These are phyloP conservation scores for Musa beccarii DNA, from an alignment of 176 grass and related monocot species.

Conservation along the genomic window DNA sequence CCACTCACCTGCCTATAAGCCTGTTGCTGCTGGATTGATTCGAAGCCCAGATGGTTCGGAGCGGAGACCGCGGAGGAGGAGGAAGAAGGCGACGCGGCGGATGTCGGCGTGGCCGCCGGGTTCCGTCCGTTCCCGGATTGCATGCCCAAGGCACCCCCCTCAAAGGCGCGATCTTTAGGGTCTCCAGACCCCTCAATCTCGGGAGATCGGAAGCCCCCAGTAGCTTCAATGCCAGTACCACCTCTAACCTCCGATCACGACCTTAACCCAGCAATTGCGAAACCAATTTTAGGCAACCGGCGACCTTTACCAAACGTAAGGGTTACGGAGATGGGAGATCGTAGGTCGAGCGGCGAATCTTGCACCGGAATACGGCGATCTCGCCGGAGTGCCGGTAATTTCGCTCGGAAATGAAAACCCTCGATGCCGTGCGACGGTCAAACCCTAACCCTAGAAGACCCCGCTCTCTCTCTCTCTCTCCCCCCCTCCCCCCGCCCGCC, in stretches of 20 bases:
- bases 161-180: neutral
- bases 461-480: neutral
- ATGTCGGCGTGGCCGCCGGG: constrained; percentile 11
- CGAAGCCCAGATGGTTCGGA: constrained; percentile 33
- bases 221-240: neutral
- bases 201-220: neutral
- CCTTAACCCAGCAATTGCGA: neutral
- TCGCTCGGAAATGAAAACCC: constrained; percentile 13
- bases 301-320: neutral
- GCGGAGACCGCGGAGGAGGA: constrained; percentile 29
- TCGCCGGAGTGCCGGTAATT: constrained; percentile 1
- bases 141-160: constrained; percentile 10
- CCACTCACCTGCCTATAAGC: constrained; percentile 33
- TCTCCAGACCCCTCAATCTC: neutral
- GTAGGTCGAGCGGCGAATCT: neutral
- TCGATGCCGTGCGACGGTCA: constrained; percentile 11
- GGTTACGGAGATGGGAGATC: neutral
- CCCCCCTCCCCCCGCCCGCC: neutral
- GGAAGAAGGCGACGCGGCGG: constrained; percentile 22
- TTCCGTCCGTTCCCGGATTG: constrained; percentile 15
- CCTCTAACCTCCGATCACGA: constrained; percentile 3
- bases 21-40: constrained; percentile 28
- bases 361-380: constrained; percentile 25
- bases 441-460: constrained; percentile 10
- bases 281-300: neutral